Evolutionary conservation across 352 stramenopile genomes (phyloP).

Genomic region (Phytopythium kandeliae): DNA sequence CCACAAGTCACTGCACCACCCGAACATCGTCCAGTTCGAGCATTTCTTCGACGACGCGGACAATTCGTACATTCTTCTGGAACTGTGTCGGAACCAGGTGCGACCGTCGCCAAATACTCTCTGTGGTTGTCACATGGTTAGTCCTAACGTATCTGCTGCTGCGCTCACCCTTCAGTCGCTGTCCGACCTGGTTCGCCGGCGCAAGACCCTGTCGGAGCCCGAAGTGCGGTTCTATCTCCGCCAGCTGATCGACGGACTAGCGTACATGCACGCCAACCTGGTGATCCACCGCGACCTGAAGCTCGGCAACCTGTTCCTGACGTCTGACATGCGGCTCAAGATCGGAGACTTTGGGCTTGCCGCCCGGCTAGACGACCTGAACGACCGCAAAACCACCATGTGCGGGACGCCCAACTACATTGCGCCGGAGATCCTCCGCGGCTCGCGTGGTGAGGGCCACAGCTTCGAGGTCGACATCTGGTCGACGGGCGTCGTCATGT

Average conservation of each 20-base stretch:
- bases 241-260: conserved; percentile 89
- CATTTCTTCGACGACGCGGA: conserved; percentile 97
- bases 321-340: conserved; percentile 93
- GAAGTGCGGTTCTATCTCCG: conserved; percentile 94
- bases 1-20: conserved; percentile 94
- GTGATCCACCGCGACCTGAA: conserved; percentile 98
- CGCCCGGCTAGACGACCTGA: conserved; percentile 61
- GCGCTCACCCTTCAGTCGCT: conserved; percentile 62
- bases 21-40: conserved; percentile 95
- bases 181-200: conserved; percentile 93
- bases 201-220: conserved; percentile 93
- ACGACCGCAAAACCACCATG: conserved; percentile 96
- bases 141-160: neutral
- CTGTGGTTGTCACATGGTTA: too few species aligned
- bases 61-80: conserved; percentile 97
- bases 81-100: conserved; percentile 94
- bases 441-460: conserved; percentile 88
- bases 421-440: conserved; percentile 89
- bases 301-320: conserved; percentile 97
- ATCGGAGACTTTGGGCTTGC: conserved; percentile 97
- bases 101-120: neutral
- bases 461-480: conserved; percentile 99
- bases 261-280: conserved; percentile 92
- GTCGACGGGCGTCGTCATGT: conserved; percentile 97
- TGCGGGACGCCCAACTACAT: conserved; percentile 95